Conservation (phyloP, 305 asterid genomes). For the Plantago coronopus region DNA sequence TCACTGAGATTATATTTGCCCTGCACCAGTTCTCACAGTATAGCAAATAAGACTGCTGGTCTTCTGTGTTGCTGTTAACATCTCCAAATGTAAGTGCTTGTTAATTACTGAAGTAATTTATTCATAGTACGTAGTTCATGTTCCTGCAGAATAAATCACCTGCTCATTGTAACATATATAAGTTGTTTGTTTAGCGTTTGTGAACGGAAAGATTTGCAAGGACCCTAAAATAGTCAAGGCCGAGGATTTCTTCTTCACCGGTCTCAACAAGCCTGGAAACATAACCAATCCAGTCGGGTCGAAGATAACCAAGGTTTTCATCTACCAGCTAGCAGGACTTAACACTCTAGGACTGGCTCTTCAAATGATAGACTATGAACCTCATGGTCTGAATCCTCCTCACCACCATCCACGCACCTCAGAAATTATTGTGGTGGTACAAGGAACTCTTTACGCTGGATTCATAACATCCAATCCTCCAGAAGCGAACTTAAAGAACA, state of each 20-base stretch:
- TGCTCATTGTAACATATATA: no score
- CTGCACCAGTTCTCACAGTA: no score
- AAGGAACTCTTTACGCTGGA: conserved; percentile 12
- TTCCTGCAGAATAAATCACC: no score
- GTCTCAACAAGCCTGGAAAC: conserved; percentile 17
- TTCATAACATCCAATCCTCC: conserved; percentile 13
- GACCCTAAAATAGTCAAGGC: conserved; percentile 10
- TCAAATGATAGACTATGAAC: conserved; percentile 1
- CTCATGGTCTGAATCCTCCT: conserved; percentile 7
- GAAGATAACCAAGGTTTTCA: conserved; percentile 1
- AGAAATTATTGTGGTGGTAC: conserved; percentile 1
- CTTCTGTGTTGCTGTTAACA: no score
- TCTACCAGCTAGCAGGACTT: conserved; percentile 19
- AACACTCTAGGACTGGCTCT: conserved; percentile 19
- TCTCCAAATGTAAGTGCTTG: no score
- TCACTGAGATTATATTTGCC: no score
- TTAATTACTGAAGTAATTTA: no score
- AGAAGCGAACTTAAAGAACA: conserved; percentile 3
- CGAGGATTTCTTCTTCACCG: conserved; percentile 9
- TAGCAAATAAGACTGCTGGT: no score
- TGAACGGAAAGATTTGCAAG: no score
- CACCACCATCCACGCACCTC: conserved; percentile 9
- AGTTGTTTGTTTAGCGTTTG: no score
- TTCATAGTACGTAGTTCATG: no score
- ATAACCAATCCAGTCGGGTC: conserved; percentile 17